Evolutionary conservation across 805 yeast genomes (phyloP).

Genomic region (Zygosaccharomyces rouxii): DNA sequence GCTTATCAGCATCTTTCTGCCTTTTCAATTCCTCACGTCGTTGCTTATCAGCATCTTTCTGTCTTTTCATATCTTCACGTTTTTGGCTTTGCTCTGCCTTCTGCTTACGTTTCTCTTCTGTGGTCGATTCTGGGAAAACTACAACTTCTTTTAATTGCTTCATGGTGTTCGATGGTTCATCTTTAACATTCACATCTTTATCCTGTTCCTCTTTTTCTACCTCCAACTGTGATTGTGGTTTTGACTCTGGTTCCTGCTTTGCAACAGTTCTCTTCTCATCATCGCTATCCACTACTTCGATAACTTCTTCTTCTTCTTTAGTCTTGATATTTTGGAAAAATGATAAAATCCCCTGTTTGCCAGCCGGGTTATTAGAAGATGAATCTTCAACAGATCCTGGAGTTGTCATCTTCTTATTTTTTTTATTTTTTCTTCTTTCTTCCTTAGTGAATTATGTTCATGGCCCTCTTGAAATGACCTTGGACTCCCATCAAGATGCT

Average conservation of each 20-base stretch:
- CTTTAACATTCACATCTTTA: background rate
- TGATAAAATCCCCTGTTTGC: conserved; percentile 23
- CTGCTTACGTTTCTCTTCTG: conserved; percentile 20
- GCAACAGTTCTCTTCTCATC: background rate
- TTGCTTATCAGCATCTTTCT: conserved; percentile 32
- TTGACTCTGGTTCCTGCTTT: background rate
- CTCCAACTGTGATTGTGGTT: background rate
- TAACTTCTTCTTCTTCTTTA: conserved; percentile 1
- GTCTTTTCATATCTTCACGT: conserved; percentile 33
- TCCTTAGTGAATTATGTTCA: background rate
- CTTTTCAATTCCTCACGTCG: conserved; percentile 19
- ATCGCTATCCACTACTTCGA: conserved; percentile 3
- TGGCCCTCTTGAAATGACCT: background rate
- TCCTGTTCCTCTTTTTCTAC: background rate
- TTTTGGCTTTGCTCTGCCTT: conserved; percentile 28
- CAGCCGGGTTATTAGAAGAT: conserved; percentile 4
- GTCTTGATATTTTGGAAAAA: conserved; percentile 21
- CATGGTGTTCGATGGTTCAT: conserved; percentile 7
- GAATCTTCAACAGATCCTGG: conserved; percentile 1
- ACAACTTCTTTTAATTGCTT: background rate
- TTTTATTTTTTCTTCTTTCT: background rate
- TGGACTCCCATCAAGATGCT: conserved; percentile 1
- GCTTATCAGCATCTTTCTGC: conserved; percentile 23
- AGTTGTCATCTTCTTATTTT: conserved; percentile 2
- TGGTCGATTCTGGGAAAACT: background rate